Base-by-base conservation (phyloP, 192 early-diverging fungal genomes). In the Chytriomyces sp. region DNA sequence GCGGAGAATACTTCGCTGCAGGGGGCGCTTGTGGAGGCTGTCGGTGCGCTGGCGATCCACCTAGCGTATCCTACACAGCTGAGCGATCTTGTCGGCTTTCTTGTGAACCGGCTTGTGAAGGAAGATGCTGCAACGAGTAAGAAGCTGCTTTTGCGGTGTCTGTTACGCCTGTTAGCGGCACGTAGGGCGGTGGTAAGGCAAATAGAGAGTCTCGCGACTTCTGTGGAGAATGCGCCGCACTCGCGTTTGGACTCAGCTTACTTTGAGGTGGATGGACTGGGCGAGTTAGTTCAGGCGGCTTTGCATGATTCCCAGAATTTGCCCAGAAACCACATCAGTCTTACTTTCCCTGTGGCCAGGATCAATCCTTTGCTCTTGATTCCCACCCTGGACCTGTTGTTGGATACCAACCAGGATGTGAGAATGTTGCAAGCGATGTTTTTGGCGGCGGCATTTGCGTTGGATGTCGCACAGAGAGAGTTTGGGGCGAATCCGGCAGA, bases 61-160 rank as follows among this genome's bases (percentile, higher is more conserved):
- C 22, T 77, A 5, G 68, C 52, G 12, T 82, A 82, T 49, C 80
- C 80, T 2, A 71, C 73, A 3, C 80, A 78, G 53, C 39, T 76
- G 5, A 82, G 74, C 49, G 80, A 82, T n/a, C 64, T 82, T 26
- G 30, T 82, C n/a, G 8, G 70, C 25, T 77, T 74, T 39, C 6
- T 82, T 25, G 59, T 75, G 12, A 82, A 82, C 54, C 55, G 77
- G 19, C 34, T 76, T n/a, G 70, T 52, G 22, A 37, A 40, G 14
- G 61, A 30, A 6, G 59, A 22, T 12, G 1, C 6, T 7, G 30
- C 10, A 12, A 25, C 37, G 2, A 39, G 25, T 7, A 39, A 38
- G 17, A 66, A 30, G 39, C 28, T 2, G 22, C 33, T 77, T 10
- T 30, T 71, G 4, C 55, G 36, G 0, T 72, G 70, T 57, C 39